phyloP scores from a whole-genome alignment of 441 rosid species.

The Arabidopsis lyrata region DNA sequence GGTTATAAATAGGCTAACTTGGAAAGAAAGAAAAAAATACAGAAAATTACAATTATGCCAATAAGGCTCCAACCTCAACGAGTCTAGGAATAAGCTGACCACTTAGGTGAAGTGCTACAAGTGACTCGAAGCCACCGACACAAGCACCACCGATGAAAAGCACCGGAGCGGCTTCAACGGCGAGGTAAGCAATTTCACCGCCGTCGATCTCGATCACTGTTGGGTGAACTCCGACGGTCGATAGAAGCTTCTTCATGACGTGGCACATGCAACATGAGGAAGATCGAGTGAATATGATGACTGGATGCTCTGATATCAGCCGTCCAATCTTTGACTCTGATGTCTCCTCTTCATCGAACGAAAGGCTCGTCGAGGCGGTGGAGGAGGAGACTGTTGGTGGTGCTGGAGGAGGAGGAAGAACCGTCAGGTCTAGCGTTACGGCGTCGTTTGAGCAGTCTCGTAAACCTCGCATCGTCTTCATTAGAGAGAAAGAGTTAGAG shows the following conservation, averaged over 20 bases:
- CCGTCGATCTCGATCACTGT: constrained; percentile 91
- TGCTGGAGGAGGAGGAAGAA: constrained; percentile 29
- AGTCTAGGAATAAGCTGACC: constrained; percentile 86
- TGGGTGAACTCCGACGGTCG: constrained; percentile 83
- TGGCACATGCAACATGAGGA: constrained; percentile 96
- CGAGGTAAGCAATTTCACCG: constrained; percentile 69
- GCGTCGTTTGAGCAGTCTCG: constrained; percentile 34
- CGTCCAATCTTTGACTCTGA: constrained; percentile 76
- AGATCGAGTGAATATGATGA: constrained; percentile 81
- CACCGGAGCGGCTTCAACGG: constrained; percentile 52
- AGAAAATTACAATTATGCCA: constrained; percentile 27
- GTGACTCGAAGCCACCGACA: constrained; percentile 88
- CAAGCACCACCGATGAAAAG: constrained; percentile 81
- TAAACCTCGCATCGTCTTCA: constrained; percentile 46
- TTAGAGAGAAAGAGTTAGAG: background rate
- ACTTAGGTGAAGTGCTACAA: constrained; percentile 86
- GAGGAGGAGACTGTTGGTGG: constrained; percentile 41
- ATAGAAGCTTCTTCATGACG: constrained; percentile 82
- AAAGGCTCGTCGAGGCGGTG: constrained; percentile 49
- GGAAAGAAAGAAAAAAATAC: background rate
- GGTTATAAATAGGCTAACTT: background rate
- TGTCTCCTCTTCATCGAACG: constrained; percentile 80
- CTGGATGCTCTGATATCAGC: constrained; percentile 86
- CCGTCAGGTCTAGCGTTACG: constrained; percentile 53
- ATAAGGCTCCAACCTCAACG: constrained; percentile 80